Percentiles rank a stretch among this genome's conserved stretches.
Conservation (phyloP, 1,284 basidiomycete genomes). For the Sphagnurus paluster region DNA sequence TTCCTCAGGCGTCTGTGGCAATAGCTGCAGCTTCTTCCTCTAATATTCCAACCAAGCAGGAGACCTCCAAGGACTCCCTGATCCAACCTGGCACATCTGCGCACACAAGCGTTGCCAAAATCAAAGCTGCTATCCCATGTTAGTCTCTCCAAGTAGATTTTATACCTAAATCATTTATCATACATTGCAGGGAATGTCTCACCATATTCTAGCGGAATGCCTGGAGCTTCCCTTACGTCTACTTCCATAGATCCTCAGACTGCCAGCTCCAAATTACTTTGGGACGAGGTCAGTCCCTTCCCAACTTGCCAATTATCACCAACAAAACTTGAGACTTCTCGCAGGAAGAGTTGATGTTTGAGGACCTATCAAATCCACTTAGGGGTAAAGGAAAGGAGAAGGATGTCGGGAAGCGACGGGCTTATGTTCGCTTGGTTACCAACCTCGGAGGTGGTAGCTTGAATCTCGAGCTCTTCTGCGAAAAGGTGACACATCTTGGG, state of each 20-base stretch:
- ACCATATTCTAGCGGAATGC: constrained; percentile 86
- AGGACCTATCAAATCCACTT: constrained; percentile 74
- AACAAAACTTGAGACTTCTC: not conserved
- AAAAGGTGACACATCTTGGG: constrained; percentile 58
- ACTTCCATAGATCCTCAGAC: constrained; percentile 86
- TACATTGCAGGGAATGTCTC: constrained; percentile 78
- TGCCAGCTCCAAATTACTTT: constrained; percentile 76
- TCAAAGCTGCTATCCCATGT: constrained; percentile 68
- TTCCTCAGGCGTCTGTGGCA: constrained; percentile 56
- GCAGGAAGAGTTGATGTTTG: constrained; percentile 91
- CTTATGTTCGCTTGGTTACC: constrained; percentile 90
- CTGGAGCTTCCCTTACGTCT: constrained; percentile 92
- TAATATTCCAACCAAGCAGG: constrained; percentile 33
- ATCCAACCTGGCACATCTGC: constrained; percentile 4
- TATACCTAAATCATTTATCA: constrained; percentile 5
- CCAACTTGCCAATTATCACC: not conserved
- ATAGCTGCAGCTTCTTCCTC: constrained; percentile 30
- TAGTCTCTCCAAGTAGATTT: constrained; percentile 25
- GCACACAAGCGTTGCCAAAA: constrained; percentile 41
- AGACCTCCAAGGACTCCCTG: constrained; percentile 25
- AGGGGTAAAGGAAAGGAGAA: constrained; percentile 90
- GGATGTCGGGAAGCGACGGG: constrained; percentile 85
- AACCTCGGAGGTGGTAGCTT: constrained; percentile 84
- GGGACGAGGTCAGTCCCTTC: constrained; percentile 77
- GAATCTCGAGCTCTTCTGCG: constrained; percentile 91